These are phyloP conservation scores for Coccomyxa sp. DNA, from an alignment of 139 green algal species.

Conservation along the genomic window DNA sequence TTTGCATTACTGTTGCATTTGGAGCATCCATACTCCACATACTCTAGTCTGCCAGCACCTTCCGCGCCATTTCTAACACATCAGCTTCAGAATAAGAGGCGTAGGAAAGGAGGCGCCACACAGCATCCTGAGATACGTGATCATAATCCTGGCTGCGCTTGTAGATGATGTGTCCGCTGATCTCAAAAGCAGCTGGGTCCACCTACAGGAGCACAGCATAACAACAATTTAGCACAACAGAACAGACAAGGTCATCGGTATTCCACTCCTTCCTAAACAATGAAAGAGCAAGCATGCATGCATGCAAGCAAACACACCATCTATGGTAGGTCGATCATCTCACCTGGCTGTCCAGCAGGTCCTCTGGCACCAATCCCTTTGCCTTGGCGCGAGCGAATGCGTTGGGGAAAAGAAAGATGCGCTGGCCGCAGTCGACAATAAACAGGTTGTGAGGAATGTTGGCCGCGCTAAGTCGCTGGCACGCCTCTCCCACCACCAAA, in stretches of 20 bases:
- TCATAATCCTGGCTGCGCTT: conserved; percentile 90
- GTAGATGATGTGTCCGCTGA: conserved; percentile 93
- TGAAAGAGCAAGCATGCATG: neutral
- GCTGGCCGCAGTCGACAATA: conserved; percentile 77
- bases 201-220: conserved; percentile 56
- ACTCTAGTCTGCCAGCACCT: conserved; percentile 20
- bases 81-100: conserved; percentile 57
- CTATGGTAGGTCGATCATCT: neutral
- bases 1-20: neutral
- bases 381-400: conserved; percentile 82
- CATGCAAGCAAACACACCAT: neutral
- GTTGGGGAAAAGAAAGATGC: conserved; percentile 88
- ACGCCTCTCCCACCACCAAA: conserved; percentile 52
- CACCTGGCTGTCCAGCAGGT: conserved; percentile 54
- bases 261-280: too few relatives aligned
- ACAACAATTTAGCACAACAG: neutral
- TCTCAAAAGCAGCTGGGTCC: conserved; percentile 95
- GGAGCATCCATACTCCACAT: neutral
- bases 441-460: conserved; percentile 98
- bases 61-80: conserved; percentile 33
- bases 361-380: conserved; percentile 23
- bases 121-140: conserved; percentile 46
- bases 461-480: conserved; percentile 56
- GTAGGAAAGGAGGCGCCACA: conserved; percentile 59
- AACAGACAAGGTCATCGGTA: too few relatives aligned